Base-by-base conservation (phyloP, 1,284 basidiomycete genomes). In the Sanguinoderma infundibulare region DNA sequence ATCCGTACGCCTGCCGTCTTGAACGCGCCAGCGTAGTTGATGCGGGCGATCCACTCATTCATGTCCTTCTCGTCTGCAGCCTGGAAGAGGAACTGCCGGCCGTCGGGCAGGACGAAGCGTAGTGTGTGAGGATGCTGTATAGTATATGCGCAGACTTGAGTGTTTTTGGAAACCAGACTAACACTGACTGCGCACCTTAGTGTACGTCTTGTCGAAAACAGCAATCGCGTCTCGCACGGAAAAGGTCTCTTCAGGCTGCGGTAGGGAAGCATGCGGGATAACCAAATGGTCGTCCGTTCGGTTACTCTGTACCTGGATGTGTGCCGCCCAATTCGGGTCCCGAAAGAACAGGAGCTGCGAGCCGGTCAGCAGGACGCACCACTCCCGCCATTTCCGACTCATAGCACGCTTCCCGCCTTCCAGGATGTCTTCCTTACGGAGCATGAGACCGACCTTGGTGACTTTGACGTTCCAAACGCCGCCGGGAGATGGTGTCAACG, bases 1-100 rank as follows among this genome's bases (percentile, higher is more conserved):
- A 98, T 95, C 50, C 88, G 85, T 46, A 98, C 82, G n/a, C 91
- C 92, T 8, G 87, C 84, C 1, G 92, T 89, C 75, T 91, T 95
- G 85, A 98, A 98, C 8, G 93, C 84, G 62, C 94, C 92, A 7
- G 95, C 96, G 73, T 98, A 98, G 77, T 99, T 99, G 74, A 99
- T 95, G 47, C 87, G 84, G 35, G 91, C 85, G 66, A 98, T 90
- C 97, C 97, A 99, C 65, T 91, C 87, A 72, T 97, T 93, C 82
- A 95, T 86, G 65, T 96, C 92, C 53, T 79, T 76, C 67, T 92
- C 89, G 69, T 86, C 83, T 12, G 81, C 73, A 4, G 92, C 85
- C 72, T 95, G 93, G 46, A 98, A 80, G 32, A 98, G 85, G 65
- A 91, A 88, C 67, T 96, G 92, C 2, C 92, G 89, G 17, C 91